These are phyloP conservation scores for Chlorella vulgaris DNA, from an alignment of 139 green algal species.

Conservation along the genomic window DNA sequence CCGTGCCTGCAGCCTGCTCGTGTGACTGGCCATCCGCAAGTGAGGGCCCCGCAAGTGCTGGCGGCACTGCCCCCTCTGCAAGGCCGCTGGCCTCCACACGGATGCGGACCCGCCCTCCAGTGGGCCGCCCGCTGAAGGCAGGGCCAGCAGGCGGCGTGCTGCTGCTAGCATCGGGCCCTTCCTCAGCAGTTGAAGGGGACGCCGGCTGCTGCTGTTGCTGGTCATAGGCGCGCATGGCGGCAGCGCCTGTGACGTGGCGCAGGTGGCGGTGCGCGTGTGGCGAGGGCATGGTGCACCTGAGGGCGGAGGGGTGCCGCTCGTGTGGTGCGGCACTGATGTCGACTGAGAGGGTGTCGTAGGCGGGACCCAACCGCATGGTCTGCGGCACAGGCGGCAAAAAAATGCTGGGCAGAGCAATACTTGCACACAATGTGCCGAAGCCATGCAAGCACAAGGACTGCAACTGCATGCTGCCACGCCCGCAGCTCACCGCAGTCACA, in stretches of 20 bases:
- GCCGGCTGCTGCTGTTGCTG: slow-evolving; percentile 3
- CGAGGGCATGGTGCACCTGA: slow-evolving; percentile 75
- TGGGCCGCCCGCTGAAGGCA: background rate
- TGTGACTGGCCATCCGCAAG: too few species aligned
- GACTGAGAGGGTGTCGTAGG: slow-evolving; percentile 69
- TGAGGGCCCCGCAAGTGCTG: background rate
- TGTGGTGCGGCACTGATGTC: slow-evolving; percentile 58
- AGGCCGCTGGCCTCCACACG: slow-evolving; percentile 55
- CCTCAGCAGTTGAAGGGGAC: slow-evolving; percentile 20
- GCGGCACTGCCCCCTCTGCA: background rate
- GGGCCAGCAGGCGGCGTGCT: background rate
- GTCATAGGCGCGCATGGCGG: slow-evolving; percentile 1
- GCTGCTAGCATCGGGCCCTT: background rate
- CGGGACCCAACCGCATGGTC: slow-evolving; percentile 45
- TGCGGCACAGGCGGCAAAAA: slow-evolving; percentile 1
- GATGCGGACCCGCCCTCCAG: slow-evolving; percentile 50
- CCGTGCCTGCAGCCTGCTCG: background rate
- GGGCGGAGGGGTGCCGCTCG: slow-evolving; percentile 52
- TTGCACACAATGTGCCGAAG: too few species aligned
- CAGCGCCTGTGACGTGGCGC: slow-evolving; percentile 60
- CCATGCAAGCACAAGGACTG: too few species aligned
- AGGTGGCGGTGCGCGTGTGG: slow-evolving; percentile 70
- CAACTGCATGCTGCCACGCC: too few species aligned
- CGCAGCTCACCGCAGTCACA: slow-evolving; percentile 25
- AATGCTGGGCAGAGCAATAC: too few species aligned